A percentile compares a stretch with the other conserved stretches of the same genome.
Evolutionary conservation across 352 stramenopile species (phyloP).

Genomic region (Pythium monospermum): DNA sequence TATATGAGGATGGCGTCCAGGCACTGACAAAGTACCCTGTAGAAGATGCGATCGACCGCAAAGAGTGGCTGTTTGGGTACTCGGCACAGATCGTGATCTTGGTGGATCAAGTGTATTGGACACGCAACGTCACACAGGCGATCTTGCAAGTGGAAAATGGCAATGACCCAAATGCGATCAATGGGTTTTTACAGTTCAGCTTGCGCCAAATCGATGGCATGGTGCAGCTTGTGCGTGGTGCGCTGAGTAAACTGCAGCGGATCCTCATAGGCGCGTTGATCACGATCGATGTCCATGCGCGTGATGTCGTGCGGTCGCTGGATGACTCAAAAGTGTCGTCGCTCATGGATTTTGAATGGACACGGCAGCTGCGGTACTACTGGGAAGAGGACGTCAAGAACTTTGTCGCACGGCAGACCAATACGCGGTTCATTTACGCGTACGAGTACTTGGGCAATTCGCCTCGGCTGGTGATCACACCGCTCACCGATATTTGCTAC

Average conservation of each 20-base stretch:
- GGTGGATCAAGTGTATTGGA: slow-evolving; percentile 92
- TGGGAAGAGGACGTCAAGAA: slow-evolving; percentile 86
- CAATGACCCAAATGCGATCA: slow-evolving; percentile 63
- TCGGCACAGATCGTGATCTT: slow-evolving; percentile 86
- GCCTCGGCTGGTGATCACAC: slow-evolving; percentile 77
- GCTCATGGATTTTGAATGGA: slow-evolving; percentile 90
- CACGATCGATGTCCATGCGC: slow-evolving; percentile 90
- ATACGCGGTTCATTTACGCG: slow-evolving; percentile 80
- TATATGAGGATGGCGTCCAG: slow-evolving; percentile 85
- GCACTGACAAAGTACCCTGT: slow-evolving; percentile 83
- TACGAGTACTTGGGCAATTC: slow-evolving; percentile 87
- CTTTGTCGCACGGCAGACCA: slow-evolving; percentile 78
- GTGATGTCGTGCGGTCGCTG: slow-evolving; percentile 84
- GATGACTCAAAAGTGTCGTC: slow-evolving; percentile 73
- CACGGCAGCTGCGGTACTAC: slow-evolving; percentile 86
- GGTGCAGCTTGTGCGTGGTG: slow-evolving; percentile 85
- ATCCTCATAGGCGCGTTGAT: slow-evolving; percentile 89
- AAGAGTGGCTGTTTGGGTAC: slow-evolving; percentile 88
- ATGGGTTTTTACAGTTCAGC: slow-evolving; percentile 84
- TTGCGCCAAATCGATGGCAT: slow-evolving; percentile 91
- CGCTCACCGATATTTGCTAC: slow-evolving; percentile 85
- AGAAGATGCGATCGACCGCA: slow-evolving; percentile 84
- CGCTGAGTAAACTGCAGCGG: slow-evolving; percentile 82
- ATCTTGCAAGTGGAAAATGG: slow-evolving; percentile 72
- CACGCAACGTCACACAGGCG: slow-evolving; percentile 77